Conservation (phyloP, 192 early-diverging fungal genomes). For the Coemansia sp. region DNA sequence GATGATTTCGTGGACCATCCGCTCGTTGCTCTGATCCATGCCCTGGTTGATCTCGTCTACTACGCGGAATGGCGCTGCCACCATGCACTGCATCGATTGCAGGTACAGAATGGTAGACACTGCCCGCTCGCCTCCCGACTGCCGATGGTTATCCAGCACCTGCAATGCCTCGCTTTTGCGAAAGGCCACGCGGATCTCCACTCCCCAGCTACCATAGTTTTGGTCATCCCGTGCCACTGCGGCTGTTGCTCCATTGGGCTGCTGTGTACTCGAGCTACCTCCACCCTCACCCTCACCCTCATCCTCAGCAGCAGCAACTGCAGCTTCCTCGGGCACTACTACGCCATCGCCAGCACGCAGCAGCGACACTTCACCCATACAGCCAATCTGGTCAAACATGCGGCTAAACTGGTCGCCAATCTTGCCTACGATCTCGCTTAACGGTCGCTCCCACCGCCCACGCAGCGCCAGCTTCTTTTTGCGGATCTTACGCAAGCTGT, state of each 20-base stretch:
- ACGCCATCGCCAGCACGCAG: conserved; percentile 31
- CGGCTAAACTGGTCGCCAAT: conserved; percentile 70
- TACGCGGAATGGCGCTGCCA: conserved; percentile 90
- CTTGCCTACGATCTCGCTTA: conserved; percentile 57
- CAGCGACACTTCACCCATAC: conserved; percentile 44
- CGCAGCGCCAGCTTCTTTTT: conserved; percentile 39
- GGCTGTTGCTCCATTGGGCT: background rate
- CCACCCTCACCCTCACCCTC: background rate
- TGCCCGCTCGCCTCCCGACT: conserved; percentile 95
- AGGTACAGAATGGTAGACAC: conserved; percentile 96
- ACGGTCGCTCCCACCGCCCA: conserved; percentile 64
- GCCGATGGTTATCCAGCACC: conserved; percentile 79
- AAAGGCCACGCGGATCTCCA: conserved; percentile 95
- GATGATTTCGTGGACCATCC: conserved; percentile 89
- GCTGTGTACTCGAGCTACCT: background rate
- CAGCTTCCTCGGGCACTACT: background rate
- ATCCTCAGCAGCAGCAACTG: background rate
- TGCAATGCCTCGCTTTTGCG: conserved; percentile 80
- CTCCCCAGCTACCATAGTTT: conserved; percentile 89
- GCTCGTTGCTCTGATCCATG: conserved; percentile 97
- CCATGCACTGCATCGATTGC: conserved; percentile 85
- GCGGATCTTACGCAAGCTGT: conserved; percentile 31
- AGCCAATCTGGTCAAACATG: conserved; percentile 67
- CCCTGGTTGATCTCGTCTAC: conserved; percentile 99
- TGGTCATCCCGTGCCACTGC: conserved; percentile 54